Percentiles rank a stretch among this genome's conserved stretches.
phyloP scores from a whole-genome alignment of 2,329 filamentous ascomycete species.

The Cytospora paraplurivora region DNA sequence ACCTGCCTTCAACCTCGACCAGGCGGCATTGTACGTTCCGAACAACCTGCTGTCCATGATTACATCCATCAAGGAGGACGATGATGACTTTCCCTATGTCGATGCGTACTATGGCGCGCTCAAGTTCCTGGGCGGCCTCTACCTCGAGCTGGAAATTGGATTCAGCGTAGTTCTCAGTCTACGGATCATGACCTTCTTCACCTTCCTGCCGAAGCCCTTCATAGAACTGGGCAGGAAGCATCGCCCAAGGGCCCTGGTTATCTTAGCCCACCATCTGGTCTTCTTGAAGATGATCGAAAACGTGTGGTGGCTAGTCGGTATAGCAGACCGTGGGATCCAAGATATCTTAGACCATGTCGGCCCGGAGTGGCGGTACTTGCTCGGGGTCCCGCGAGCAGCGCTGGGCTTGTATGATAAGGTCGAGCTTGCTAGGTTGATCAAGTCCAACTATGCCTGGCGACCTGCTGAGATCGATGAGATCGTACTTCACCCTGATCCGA shows the following conservation, averaged over 20 bases:
- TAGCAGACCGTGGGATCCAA: slow-evolving; percentile 49
- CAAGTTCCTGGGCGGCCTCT: slow-evolving; percentile 54
- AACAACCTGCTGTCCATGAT: slow-evolving; percentile 53
- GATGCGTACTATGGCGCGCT: slow-evolving; percentile 50
- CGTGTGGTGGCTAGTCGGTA: slow-evolving; percentile 54
- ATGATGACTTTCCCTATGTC: slow-evolving; percentile 45
- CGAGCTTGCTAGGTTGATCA: slow-evolving; percentile 45
- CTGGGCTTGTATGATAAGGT: slow-evolving; percentile 38
- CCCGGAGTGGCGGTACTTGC: slow-evolving; percentile 43
- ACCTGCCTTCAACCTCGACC: slow-evolving; percentile 50
- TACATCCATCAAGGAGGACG: slow-evolving; percentile 45
- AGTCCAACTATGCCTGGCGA: slow-evolving; percentile 48
- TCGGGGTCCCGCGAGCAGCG: slow-evolving; percentile 46
- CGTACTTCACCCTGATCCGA: slow-evolving; percentile 7
- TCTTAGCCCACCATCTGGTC: slow-evolving; percentile 54
- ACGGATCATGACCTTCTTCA: slow-evolving; percentile 56
- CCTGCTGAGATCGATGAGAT: slow-evolving; percentile 35
- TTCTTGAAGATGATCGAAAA: slow-evolving; percentile 47
- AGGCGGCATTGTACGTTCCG: slow-evolving; percentile 46
- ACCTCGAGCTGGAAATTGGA: slow-evolving; percentile 49
- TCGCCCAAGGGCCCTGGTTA: slow-evolving; percentile 51
- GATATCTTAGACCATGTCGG: slow-evolving; percentile 47
- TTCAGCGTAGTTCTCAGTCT: slow-evolving; percentile 49
- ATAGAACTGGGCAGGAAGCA: slow-evolving; percentile 46
- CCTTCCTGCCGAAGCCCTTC: slow-evolving; percentile 50